phyloP scores from a whole-genome alignment of 2,329 filamentous ascomycete species.

The Alternaria hordeiaustralica region DNA sequence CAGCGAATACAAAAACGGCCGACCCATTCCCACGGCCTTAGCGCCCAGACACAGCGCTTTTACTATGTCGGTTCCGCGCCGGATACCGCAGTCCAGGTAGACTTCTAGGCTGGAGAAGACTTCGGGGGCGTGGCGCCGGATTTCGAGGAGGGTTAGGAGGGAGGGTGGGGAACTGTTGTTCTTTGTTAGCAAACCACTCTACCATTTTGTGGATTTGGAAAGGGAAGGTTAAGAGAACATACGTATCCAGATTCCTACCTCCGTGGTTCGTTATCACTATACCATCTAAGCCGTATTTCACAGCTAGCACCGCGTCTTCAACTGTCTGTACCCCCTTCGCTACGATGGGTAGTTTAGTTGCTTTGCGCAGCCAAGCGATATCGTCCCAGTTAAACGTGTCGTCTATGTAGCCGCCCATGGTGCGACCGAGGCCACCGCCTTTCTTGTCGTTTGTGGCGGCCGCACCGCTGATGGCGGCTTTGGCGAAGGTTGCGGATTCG shows the following conservation, averaged over 20 bases:
- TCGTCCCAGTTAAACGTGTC: slow-evolving; percentile 39
- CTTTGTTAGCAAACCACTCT: not conserved
- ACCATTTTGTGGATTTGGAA: not conserved
- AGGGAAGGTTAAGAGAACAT: not conserved
- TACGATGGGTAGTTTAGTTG: slow-evolving; percentile 42
- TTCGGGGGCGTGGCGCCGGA: slow-evolving; percentile 66
- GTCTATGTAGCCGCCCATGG: slow-evolving; percentile 63
- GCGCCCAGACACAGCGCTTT: slow-evolving; percentile 53
- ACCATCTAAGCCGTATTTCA: slow-evolving; percentile 10
- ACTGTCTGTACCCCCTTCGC: not conserved
- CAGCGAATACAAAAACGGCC: slow-evolving; percentile 66
- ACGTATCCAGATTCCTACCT: not conserved
- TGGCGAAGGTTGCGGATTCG: slow-evolving; percentile 30
- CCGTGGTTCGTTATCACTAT: not conserved
- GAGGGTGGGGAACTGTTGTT: slow-evolving; percentile 29
- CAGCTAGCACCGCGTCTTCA: not conserved
- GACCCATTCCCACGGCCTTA: slow-evolving; percentile 66
- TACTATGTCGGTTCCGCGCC: slow-evolving; percentile 70
- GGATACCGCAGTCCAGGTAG: slow-evolving; percentile 69
- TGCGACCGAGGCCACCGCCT: slow-evolving; percentile 63
- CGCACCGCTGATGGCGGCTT: slow-evolving; percentile 54
- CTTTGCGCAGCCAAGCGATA: slow-evolving; percentile 46
- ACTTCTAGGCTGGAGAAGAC: slow-evolving; percentile 68
- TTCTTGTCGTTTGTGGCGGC: slow-evolving; percentile 60
- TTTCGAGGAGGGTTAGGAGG: slow-evolving; percentile 66